Evolutionary conservation across 352 stramenopile species (phyloP).

Genomic region (Phytophthora crassamura): DNA sequence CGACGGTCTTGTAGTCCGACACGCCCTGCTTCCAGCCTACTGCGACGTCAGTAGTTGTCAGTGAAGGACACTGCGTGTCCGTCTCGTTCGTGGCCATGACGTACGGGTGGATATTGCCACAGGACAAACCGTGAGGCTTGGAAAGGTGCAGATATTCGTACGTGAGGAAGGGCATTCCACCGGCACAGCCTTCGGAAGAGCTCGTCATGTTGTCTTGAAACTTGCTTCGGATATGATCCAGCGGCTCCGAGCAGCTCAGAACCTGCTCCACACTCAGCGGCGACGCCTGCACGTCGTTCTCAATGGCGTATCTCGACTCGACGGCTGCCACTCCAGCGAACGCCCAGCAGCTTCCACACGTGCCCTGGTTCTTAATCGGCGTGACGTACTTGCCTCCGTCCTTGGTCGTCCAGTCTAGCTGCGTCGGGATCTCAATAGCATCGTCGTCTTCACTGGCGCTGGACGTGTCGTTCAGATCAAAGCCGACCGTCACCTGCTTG

Average conservation of each 20-base stretch:
- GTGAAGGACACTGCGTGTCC: conserved; percentile 47
- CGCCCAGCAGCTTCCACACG: conserved; percentile 94
- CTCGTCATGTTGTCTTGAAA: conserved; percentile 75
- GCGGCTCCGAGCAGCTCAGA: conserved; percentile 70
- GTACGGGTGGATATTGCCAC: conserved; percentile 72
- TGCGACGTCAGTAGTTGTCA: conserved; percentile 43
- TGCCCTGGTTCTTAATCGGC: conserved; percentile 93
- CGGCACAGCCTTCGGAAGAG: conserved; percentile 85
- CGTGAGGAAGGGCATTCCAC: conserved; percentile 91
- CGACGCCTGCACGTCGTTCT: conserved; percentile 64
- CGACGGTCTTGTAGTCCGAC: conserved; percentile 66
- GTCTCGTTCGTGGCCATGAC: conserved; percentile 75
- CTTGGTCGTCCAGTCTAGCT: conserved; percentile 75
- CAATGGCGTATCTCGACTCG: conserved; percentile 83
- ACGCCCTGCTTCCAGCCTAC: conserved; percentile 55
- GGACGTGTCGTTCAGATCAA: conserved; percentile 27
- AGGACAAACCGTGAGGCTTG: conserved; percentile 75
- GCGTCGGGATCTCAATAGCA: conserved; percentile 44
- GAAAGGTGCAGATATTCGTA: conserved; percentile 84
- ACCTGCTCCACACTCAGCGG: conserved; percentile 88
- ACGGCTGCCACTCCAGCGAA: conserved; percentile 81
- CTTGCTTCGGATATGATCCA: conserved; percentile 83
- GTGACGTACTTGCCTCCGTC: conserved; percentile 86
- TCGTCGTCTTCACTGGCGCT: conserved; percentile 21
- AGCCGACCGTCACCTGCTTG: conserved; percentile 32